Evolutionary conservation across 768 basidiomycete genomes (phyloP), one percentile per base, ranked within the genome.

Genomic region (Mycena belliarum): DNA sequence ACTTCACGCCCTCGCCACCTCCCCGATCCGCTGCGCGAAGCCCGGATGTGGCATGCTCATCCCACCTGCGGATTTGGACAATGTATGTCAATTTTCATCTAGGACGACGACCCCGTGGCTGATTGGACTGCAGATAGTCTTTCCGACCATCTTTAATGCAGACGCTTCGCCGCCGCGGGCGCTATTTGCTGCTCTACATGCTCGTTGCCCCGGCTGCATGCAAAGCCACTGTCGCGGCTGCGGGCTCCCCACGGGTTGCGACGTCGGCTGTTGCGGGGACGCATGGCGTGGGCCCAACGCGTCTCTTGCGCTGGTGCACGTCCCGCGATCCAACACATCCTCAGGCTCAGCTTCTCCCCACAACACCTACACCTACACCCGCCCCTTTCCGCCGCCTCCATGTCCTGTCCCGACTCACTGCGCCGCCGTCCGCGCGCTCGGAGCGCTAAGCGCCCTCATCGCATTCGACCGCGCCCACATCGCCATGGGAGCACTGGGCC

Each of bases 381-480:
- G 7, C 35, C 35, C 6, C 18, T 37, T 4, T n/a, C 37, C 37
- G 37, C 18, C 37, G 6, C 37, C 18, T 18, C 21, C 29, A 11
- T 59, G 57, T 42, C 40, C 54, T 1, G 26, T 59, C 6, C 54
- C 57, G 4, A 42, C 54, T 1, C 62, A 63, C 28, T 63, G 62
- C 54, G 9, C 58, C 42, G 51, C 62, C 8, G 62, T 46, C 12
- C 62, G 62, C 45, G 62, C 58, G 3, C 44, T 63, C 18, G 62
- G 62, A 7, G 58, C 51, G 2, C 24, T 49, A 5, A 51, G 41
- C 0, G 38, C 58, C 15, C 52, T 63, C 10, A 3, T 53, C 9
- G 55, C 55, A 3, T 60, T 63, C 18, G 62, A 63, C 20, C 62
- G 62, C n/a, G 62, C 47, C 7, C 54, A 51, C 37, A 16, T 23